Evolutionary conservation across 2,329 filamentous ascomycete species (phyloP).

Genomic region (Cladorrhinum sp.): DNA sequence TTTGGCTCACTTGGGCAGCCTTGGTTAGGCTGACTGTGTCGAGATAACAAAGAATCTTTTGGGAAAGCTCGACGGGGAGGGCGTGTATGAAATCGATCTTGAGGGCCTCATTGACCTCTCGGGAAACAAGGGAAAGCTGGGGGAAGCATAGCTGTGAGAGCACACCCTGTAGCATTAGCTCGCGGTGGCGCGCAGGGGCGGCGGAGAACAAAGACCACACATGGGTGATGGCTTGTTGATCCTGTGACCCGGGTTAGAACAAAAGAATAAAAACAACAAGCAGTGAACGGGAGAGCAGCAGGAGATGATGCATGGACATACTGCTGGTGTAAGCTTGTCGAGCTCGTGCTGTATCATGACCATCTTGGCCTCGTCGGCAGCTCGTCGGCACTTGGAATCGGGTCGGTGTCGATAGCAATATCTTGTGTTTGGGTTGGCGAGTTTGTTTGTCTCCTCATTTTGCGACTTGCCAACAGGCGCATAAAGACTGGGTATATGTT

Average conservation of each 20-base stretch:
- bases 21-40: constrained; percentile 95
- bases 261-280: constrained; percentile 4
- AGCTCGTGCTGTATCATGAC: constrained; percentile 73
- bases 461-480: constrained; percentile 67
- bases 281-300: not conserved
- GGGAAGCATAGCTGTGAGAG: constrained; percentile 97
- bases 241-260: constrained; percentile 34
- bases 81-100: constrained; percentile 95
- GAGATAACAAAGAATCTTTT: constrained; percentile 88
- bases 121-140: constrained; percentile 88
- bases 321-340: constrained; percentile 35
- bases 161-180: constrained; percentile 94
- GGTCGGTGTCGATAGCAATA: constrained; percentile 95
- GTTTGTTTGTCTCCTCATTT: constrained; percentile 40
- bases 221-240: constrained; percentile 93
- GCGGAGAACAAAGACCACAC: constrained; percentile 98
- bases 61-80: constrained; percentile 83
- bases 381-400: constrained; percentile 87
- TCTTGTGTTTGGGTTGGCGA: constrained; percentile 70
- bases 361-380: constrained; percentile 95
- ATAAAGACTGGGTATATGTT: constrained; percentile 87
- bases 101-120: constrained; percentile 87
- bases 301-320: constrained; percentile 41
- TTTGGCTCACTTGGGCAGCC: constrained; percentile 85
- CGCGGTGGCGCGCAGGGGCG: constrained; percentile 87